Evolutionary conservation across 1,284 basidiomycete genomes (phyloP), one percentile per base, ranked within the genome.

Genomic region (Cutaneotrichosporon dermatis): DNA sequence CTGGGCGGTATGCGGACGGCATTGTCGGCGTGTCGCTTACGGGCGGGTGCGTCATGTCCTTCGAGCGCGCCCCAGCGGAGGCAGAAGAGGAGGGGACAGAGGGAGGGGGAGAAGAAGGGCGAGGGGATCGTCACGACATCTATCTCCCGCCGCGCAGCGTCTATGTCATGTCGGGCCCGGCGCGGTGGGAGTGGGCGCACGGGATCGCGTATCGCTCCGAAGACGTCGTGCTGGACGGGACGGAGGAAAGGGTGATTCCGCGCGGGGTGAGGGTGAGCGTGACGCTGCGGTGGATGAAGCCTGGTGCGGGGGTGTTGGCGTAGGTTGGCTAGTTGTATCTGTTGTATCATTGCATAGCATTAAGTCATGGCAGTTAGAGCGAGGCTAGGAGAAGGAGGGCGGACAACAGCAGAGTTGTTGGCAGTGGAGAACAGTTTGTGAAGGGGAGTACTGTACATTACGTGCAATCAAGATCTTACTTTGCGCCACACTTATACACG

Each of bases 131-230:
- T 25, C 25, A 67, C 25, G 58, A 73, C 15, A 72, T 80, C n/a
- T 80, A 76, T 54, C 67, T 82, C 4, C 77, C 79, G 0, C 69
- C 75, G 6, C 54, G 75, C 10, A 74, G 67, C 0, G 73, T 81
- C 1, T 74, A 80, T 43, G 63, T 78, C 5, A 48, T 82, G 46
- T 70, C 67, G 0, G 76, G 75, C 0, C 69, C 74, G 50, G 75
- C 79, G 16, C 60, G 81, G 34, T 81, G 79, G 76, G 67, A 72
- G 1, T 82, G 79, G 79, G 64, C 62, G 16, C 81, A 82, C 61
- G 80, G 80, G 6, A 82, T 82, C 15, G 64, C 66, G 13, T 65
- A 55, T 0, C 39, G 71, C 16, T 37, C 39, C 13, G 58, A 65
- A 15, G 77, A 77, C 62, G 5, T 66, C 1, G 74, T 77, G 5